Evolutionary conservation across 1,284 basidiomycete genomes (phyloP).

Genomic region (Cryptococcus sp.): DNA sequence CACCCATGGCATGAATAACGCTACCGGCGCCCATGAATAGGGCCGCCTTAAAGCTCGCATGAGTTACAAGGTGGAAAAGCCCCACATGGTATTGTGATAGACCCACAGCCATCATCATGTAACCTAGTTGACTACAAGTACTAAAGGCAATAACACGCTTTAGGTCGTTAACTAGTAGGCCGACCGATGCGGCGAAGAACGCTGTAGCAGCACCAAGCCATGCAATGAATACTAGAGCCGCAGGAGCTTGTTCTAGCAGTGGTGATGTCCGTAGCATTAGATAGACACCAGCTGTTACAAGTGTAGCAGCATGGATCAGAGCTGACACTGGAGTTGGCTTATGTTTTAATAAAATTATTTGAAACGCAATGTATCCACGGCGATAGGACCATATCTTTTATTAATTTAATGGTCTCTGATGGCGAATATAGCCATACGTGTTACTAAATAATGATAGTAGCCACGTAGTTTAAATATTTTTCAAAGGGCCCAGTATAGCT

Average conservation of each 20-base stretch:
- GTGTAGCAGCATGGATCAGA: conserved; percentile 41
- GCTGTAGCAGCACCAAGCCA: conserved; percentile 38
- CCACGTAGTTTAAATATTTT: too few species aligned
- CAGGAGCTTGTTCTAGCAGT: conserved; percentile 38
- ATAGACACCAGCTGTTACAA: conserved; percentile 42
- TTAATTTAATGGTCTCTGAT: too few species aligned
- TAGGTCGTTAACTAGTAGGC: conserved; percentile 43
- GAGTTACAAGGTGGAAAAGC: conserved; percentile 38
- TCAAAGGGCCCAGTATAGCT: too few species aligned
- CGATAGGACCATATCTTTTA: too few species aligned
- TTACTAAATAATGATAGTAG: too few species aligned
- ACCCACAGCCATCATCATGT: conserved; percentile 40
- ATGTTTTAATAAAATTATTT: too few species aligned
- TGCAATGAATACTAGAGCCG: conserved; percentile 37
- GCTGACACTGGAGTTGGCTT: conserved; percentile 37
- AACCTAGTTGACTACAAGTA: conserved; percentile 41
- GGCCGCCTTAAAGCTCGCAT: conserved; percentile 37
- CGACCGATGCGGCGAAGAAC: conserved; percentile 41
- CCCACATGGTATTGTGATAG: conserved; percentile 37
- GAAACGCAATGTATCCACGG: too few species aligned
- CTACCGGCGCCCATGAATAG: conserved; percentile 42
- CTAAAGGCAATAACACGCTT: conserved; percentile 41
- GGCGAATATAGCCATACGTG: too few species aligned
- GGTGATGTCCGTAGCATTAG: conserved; percentile 39
- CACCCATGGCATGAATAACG: conserved; percentile 40